A percentile compares a stretch with the other conserved stretches of the same genome.
Evolutionary conservation across 768 basidiomycete genomes (phyloP).

Genomic region (Hypsizygus marmoreus): DNA sequence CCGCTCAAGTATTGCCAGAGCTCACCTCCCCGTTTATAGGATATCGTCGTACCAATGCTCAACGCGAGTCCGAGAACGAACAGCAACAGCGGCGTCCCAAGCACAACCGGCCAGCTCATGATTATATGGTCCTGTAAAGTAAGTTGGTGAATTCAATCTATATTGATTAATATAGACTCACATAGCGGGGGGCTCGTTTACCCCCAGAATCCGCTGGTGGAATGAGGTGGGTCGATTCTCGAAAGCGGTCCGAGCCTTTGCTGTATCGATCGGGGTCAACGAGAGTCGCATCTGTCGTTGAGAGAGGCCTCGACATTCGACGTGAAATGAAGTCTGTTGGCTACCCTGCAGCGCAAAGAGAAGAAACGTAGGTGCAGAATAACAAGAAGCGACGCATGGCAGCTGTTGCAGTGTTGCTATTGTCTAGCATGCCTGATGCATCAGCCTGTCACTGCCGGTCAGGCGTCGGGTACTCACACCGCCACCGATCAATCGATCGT

Average conservation of each 20-base stretch:
- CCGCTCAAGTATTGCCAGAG: too few species aligned
- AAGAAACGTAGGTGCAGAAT: not conserved
- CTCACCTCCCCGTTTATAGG: constrained; percentile 44
- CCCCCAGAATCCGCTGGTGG: constrained; percentile 40
- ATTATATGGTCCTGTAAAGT: constrained; percentile 32
- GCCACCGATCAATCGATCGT: too few species aligned
- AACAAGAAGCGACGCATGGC: constrained; percentile 3
- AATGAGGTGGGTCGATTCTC: constrained; percentile 49
- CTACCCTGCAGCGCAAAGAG: not conserved
- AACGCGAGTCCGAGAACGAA: constrained; percentile 48
- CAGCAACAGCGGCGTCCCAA: constrained; percentile 43
- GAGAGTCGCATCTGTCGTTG: constrained; percentile 10
- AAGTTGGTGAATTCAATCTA: not conserved
- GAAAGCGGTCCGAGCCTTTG: constrained; percentile 35
- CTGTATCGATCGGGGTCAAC: constrained; percentile 1
- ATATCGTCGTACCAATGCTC: constrained; percentile 46
- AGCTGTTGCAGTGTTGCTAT: not conserved
- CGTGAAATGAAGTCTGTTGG: not conserved
- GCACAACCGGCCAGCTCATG: constrained; percentile 35
- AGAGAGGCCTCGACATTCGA: not conserved
- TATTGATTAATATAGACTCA: constrained; percentile 25
- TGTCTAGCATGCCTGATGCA: too few species aligned
- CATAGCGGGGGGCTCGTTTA: constrained; percentile 44
- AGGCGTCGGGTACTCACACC: too few species aligned
- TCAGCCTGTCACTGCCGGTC: too few species aligned